phyloP scores from a whole-genome alignment of 768 basidiomycete genomes.

The Mrakia frigida region DNA sequence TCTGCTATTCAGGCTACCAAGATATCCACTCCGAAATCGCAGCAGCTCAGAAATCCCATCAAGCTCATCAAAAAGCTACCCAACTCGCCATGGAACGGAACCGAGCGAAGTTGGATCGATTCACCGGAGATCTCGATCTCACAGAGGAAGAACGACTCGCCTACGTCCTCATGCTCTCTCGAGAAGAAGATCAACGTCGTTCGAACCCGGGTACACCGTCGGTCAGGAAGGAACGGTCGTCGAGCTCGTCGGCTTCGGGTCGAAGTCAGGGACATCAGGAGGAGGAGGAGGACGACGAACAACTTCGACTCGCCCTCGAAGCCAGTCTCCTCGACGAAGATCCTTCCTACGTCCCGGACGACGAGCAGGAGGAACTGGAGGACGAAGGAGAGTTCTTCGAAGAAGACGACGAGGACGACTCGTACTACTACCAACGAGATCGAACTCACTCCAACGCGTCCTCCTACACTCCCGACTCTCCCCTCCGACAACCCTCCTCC shows the following conservation, averaged over 20 bases:
- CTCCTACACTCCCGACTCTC: not conserved
- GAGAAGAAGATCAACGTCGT: conserved; percentile 22
- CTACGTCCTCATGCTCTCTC: conserved; percentile 25
- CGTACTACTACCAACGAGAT: not conserved
- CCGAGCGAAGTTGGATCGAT: conserved; percentile 11
- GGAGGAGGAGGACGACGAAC: not conserved
- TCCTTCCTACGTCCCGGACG: not conserved
- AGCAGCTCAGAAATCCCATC: conserved; percentile 13
- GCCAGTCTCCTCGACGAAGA: conserved; percentile 8
- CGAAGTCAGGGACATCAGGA: not conserved
- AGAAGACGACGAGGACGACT: not conserved
- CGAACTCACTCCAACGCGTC: not conserved
- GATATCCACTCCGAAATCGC: conserved; percentile 29
- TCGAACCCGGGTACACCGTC: not conserved
- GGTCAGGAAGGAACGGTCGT: not conserved
- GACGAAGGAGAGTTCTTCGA: not conserved
- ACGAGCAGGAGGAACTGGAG: not conserved
- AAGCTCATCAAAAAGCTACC: not conserved
- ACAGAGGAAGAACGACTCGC: conserved; percentile 26
- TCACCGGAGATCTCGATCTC: conserved; percentile 20
- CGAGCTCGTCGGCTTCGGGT: not conserved
- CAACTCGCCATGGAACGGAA: not conserved
- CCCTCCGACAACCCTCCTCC: not conserved
- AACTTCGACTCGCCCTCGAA: conserved; percentile 8
- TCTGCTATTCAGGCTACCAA: not conserved